Base-by-base conservation (phyloP, 345 rosid species). In the Acer saccharum region DNA sequence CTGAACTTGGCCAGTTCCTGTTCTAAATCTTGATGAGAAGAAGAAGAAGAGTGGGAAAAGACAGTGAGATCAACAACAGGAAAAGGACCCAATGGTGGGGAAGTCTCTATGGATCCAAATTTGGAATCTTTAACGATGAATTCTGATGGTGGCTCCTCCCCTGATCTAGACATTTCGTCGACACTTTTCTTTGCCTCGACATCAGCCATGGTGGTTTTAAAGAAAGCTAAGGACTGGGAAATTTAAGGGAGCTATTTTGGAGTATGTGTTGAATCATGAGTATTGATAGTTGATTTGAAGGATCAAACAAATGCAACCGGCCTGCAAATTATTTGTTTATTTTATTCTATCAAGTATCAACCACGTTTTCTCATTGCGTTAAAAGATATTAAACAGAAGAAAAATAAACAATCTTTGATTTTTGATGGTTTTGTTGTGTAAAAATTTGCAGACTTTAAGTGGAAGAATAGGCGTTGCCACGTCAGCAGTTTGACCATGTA, bases 21-120 rank as follows among this genome's bases (percentile, higher is more conserved):
- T 2, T 73, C 79, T 0, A 74, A 25, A 14, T 75, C 71, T 50
- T 18, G 48, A 25, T 0, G 2, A 3, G 63, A 65, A 27, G 65
- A 57, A 21, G 75, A 58, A 17, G 65, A 57, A 21, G 75, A 58
- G 3, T 79, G 13, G 46, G 72, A 77, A n/a, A 69, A 75, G 20
- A 76, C 83, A 70, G 74, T 67, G 55, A 83, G 14, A 21, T 86
- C 88, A 52, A 86, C 77, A 57, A 77, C 64, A 1, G 83, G 82
- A 77, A 79, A 54, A 14, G 70, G 35, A 61, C 62, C 71, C 11
- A 72, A 7, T 32, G 72, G 41, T 13, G 72, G 60, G 29, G 78
- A 79, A 25, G 80, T 21, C 32, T 82, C 75, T 13, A 66, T 10
- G 12, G 43, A 27, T 5, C 81, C 80, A 61, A 76, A 72, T 17